Evolutionary conservation across 202 grass and related monocot species (phyloP).

Genomic region (Carex sylvatica): DNA sequence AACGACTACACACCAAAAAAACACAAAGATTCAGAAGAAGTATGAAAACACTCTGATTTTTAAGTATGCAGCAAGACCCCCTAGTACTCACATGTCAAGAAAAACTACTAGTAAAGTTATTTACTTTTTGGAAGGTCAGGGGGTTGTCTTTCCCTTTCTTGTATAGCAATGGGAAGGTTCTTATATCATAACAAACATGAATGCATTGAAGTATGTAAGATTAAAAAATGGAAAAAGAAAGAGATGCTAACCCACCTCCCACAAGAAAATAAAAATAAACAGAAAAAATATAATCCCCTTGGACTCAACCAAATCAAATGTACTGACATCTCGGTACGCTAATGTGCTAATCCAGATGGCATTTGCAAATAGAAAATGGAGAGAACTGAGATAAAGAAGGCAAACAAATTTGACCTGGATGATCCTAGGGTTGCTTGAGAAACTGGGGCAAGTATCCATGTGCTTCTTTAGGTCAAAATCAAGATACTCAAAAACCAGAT

Average conservation of each 20-base stretch:
- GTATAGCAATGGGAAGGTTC: not conserved
- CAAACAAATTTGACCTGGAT: slow-evolving; percentile 50
- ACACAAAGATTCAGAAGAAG: not conserved
- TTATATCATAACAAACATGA: not conserved
- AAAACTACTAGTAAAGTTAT: not conserved
- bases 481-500: slow-evolving; percentile 90
- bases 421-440: slow-evolving; percentile 52
- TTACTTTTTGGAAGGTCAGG: not conserved
- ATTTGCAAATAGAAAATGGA: not conserved
- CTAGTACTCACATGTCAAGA: not conserved
- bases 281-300: not conserved
- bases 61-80: not conserved
- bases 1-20: slow-evolving; percentile 38
- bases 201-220: not conserved
- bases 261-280: not conserved
- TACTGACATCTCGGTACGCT: not conserved
- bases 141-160: not conserved
- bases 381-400: not conserved
- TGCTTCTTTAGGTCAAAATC: slow-evolving; percentile 97
- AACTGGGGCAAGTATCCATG: slow-evolving; percentile 76
- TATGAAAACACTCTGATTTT: not conserved
- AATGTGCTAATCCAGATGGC: not conserved
- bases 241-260: not conserved
- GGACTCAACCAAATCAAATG: not conserved
- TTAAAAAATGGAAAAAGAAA: not conserved